A percentile compares a stretch with the other conserved stretches of the same genome.
Evolutionary conservation across 2,329 filamentous ascomycete genomes (phyloP).

Genomic region (Venturiaceae sp.): DNA sequence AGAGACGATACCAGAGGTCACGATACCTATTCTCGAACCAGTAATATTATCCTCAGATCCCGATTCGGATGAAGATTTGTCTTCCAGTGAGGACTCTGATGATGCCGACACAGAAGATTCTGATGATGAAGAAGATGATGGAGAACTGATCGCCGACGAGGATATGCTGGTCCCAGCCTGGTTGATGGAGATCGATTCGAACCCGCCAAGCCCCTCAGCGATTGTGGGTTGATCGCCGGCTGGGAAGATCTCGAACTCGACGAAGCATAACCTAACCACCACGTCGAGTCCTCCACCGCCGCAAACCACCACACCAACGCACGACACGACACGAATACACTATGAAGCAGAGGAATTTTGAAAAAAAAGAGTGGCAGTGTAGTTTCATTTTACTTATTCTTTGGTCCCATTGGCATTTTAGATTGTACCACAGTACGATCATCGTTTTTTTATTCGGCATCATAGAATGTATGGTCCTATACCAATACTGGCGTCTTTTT

Average conservation of each 20-base stretch:
- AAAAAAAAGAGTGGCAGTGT: not conserved
- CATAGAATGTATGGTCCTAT: not conserved
- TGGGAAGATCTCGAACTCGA: not conserved
- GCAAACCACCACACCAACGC: not conserved
- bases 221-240: not conserved
- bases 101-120: not conserved
- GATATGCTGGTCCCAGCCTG: conserved; percentile 4
- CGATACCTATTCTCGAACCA: not conserved
- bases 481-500: not conserved
- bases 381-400: not conserved
- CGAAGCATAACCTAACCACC: not conserved
- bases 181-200: conserved; percentile 6
- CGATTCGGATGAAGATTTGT: not conserved
- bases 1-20: not conserved
- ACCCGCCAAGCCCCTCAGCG: not conserved
- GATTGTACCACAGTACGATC: not conserved
- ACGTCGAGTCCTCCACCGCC: not conserved
- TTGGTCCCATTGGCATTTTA: not conserved
- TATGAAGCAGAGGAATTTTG: not conserved
- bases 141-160: not conserved
- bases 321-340: not conserved
- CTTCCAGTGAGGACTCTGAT: not conserved
- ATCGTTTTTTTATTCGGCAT: not conserved
- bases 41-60: not conserved
- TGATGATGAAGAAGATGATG: not conserved